A percentile compares a stretch with the other conserved stretches of the same genome.
phyloP scores from a whole-genome alignment of 2,329 filamentous ascomycete genomes.

The Nigrospora osmanthi region DNA sequence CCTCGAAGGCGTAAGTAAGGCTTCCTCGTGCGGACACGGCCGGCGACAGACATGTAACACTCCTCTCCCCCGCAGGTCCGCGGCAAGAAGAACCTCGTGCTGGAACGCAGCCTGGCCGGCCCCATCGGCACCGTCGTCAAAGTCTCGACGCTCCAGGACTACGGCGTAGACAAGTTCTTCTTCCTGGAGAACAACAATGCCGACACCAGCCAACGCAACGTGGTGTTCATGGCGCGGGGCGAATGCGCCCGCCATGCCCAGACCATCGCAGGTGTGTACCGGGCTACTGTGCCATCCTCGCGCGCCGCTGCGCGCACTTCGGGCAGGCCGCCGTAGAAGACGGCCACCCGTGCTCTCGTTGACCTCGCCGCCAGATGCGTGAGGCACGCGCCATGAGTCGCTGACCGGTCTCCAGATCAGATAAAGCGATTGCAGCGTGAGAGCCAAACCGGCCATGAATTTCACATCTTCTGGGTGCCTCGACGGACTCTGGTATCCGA shows the following conservation, averaged over 20 bases:
- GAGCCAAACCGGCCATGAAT: slow-evolving; percentile 86
- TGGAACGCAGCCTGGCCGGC: slow-evolving; percentile 84
- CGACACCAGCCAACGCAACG: slow-evolving; percentile 88
- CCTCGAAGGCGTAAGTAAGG: slow-evolving; percentile 81
- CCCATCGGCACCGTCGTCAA: slow-evolving; percentile 89
- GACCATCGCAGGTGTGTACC: slow-evolving; percentile 78
- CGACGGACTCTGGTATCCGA: slow-evolving; percentile 87
- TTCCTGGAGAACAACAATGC: slow-evolving; percentile 93
- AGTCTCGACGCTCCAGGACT: slow-evolving; percentile 90
- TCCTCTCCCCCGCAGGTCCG: slow-evolving; percentile 58
- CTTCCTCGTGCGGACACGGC: slow-evolving; percentile 6
- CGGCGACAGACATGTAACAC: slow-evolving; percentile 4
- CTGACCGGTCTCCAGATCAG: slow-evolving; percentile 54
- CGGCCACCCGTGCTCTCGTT: background rate
- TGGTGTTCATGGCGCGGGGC: slow-evolving; percentile 86
- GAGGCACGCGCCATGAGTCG: background rate
- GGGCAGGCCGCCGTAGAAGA: background rate
- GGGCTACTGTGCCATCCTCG: slow-evolving; percentile 1
- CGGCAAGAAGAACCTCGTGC: slow-evolving; percentile 96
- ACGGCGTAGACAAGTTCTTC: slow-evolving; percentile 97
- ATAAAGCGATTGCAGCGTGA: slow-evolving; percentile 84
- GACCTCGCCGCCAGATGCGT: background rate
- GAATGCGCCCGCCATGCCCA: slow-evolving; percentile 81
- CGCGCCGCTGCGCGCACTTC: background rate
- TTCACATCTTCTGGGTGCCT: slow-evolving; percentile 94